A percentile compares a stretch with the other conserved stretches of the same genome.
Conservation (phyloP, 306 rosid species). For the Abrus pulchellus region DNA sequence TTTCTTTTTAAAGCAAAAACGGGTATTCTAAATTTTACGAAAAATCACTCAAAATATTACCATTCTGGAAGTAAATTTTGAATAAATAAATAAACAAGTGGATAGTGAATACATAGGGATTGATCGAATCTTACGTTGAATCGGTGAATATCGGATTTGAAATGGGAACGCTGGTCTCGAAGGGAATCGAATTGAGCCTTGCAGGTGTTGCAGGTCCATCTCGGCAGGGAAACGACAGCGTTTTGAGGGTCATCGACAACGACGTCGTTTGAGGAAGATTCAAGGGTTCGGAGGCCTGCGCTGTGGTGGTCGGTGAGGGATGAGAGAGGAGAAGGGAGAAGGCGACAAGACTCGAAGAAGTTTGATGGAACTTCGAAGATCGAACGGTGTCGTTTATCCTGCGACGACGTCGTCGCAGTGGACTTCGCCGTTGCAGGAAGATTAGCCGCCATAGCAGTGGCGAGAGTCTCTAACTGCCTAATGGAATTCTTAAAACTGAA, state of each 20-base stretch:
- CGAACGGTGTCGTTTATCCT: constrained; percentile 73
- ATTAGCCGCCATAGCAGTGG: constrained; percentile 61
- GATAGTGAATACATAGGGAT: neutral
- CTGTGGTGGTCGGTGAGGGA: constrained; percentile 50
- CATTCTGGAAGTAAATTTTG: neutral
- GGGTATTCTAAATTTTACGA: neutral
- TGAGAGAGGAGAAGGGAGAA: constrained; percentile 70
- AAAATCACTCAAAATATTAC: neutral
- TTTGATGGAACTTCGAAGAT: constrained; percentile 66
- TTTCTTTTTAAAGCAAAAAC: neutral
- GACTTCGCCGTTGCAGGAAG: constrained; percentile 26
- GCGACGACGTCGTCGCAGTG: constrained; percentile 27
- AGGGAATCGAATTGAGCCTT: constrained; percentile 89
- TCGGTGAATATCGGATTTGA: constrained; percentile 95
- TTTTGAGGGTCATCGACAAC: constrained; percentile 44
- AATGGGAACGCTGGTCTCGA: constrained; percentile 91
- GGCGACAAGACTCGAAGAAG: constrained; percentile 71
- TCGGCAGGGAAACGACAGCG: constrained; percentile 50
- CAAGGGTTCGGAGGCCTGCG: constrained; percentile 49
- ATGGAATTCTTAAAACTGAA: neutral
- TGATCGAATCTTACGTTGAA: constrained; percentile 70
- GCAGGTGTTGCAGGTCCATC: constrained; percentile 91
- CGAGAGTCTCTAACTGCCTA: neutral
- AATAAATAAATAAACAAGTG: neutral
- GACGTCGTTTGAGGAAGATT: constrained; percentile 44